These are phyloP conservation scores for Ceratocystis ficicola DNA, from an alignment of 2,329 filamentous ascomycete genomes.

Conservation along the genomic window DNA sequence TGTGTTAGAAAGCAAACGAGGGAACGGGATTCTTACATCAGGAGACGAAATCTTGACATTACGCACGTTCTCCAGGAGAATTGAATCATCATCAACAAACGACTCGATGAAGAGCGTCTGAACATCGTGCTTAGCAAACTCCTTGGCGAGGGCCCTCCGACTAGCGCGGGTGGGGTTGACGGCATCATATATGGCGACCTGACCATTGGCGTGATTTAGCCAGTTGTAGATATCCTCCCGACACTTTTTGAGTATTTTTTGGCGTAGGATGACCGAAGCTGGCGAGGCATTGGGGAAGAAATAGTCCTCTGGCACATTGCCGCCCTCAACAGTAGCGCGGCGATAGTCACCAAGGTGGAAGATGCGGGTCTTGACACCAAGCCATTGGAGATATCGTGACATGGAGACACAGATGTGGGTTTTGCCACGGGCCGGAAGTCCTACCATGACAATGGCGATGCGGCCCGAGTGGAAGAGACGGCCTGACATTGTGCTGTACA, in stretches of 20 bases:
- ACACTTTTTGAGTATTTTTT: slow-evolving; percentile 96
- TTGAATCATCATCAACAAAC: slow-evolving; percentile 81
- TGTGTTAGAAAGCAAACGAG: neutral
- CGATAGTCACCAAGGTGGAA: slow-evolving; percentile 97
- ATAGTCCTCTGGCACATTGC: slow-evolving; percentile 87
- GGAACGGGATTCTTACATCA: slow-evolving; percentile 47
- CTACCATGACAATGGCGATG: slow-evolving; percentile 95
- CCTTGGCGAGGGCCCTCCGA: slow-evolving; percentile 74
- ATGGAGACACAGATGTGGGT: slow-evolving; percentile 95
- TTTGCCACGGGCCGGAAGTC: slow-evolving; percentile 86
- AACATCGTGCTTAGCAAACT: slow-evolving; percentile 95
- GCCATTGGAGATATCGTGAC: slow-evolving; percentile 87
- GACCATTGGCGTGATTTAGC: slow-evolving; percentile 91
- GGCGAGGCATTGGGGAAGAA: slow-evolving; percentile 94
- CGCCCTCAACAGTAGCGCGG: slow-evolving; percentile 71
- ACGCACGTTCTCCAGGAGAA: slow-evolving; percentile 91
- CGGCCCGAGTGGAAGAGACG: slow-evolving; percentile 92
- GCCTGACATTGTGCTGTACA: slow-evolving; percentile 97
- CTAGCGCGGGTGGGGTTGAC: slow-evolving; percentile 83
- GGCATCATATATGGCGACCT: slow-evolving; percentile 96
- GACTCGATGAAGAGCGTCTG: slow-evolving; percentile 97
- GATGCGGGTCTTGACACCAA: slow-evolving; percentile 94
- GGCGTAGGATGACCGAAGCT: slow-evolving; percentile 79
- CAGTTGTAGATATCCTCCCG: slow-evolving; percentile 95
- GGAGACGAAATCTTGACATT: slow-evolving; percentile 97